Conservation (phyloP, 768 basidiomycete genomes). For the Cytidiella melzeri region DNA sequence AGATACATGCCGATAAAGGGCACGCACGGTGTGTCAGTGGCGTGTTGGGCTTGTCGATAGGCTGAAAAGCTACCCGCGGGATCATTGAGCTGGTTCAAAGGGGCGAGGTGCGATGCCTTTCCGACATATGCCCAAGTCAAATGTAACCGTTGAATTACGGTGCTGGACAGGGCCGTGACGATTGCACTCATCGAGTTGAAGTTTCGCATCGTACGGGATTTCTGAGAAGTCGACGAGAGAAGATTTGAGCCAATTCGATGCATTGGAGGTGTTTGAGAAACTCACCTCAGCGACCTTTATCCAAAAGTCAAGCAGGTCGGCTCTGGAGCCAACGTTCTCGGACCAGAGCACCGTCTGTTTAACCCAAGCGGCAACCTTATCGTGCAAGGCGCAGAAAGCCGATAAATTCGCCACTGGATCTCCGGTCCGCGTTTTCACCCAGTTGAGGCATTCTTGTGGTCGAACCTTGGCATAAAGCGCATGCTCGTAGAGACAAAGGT, state of each 20-base stretch:
- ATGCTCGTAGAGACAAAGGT: conserved; percentile 73
- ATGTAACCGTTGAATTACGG: conserved; percentile 48
- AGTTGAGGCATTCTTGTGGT: conserved; percentile 68
- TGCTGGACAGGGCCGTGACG: conserved; percentile 54
- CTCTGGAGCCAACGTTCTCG: conserved; percentile 45
- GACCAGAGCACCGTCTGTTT: conserved; percentile 52
- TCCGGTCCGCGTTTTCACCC: conserved; percentile 38
- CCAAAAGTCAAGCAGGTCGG: conserved; percentile 65
- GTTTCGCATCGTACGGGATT: conserved; percentile 58
- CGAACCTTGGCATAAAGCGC: conserved; percentile 63
- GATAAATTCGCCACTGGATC: conserved; percentile 37
- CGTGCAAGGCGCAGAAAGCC: conserved; percentile 55
- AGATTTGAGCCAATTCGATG: background rate
- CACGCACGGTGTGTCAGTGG: conserved; percentile 47
- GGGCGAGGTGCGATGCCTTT: conserved; percentile 44
- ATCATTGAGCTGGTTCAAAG: conserved; percentile 49
- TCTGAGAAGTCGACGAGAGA: conserved; percentile 35
- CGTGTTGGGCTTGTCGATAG: conserved; percentile 43
- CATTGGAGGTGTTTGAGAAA: background rate
- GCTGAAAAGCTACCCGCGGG: conserved; percentile 51
- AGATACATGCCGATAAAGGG: conserved; percentile 63
- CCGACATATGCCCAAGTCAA: conserved; percentile 64
- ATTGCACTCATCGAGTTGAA: conserved; percentile 65
- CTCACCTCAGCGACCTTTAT: conserved; percentile 73
- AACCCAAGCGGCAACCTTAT: conserved; percentile 62